These are phyloP conservation scores for Secale cereale DNA, from an alignment of 176 grass and related monocot species.

Conservation along the genomic window DNA sequence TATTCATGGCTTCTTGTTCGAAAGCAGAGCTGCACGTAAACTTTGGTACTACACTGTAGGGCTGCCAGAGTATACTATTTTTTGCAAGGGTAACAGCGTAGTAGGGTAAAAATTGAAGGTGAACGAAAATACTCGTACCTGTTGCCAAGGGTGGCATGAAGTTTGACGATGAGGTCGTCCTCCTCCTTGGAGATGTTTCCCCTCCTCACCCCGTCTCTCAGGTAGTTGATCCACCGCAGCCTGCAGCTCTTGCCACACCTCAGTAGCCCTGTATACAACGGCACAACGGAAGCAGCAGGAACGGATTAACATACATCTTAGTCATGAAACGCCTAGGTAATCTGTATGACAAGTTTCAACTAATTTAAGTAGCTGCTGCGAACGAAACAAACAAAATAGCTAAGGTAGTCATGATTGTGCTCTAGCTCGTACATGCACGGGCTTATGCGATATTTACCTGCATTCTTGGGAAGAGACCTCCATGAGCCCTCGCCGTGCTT, in stretches of 20 bases:
- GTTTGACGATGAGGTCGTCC: constrained; percentile 74
- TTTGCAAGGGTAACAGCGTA: not conserved
- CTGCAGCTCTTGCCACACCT: constrained; percentile 81
- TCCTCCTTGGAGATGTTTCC: constrained; percentile 80
- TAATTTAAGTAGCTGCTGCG: not conserved
- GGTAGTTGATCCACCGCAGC: constrained; percentile 79
- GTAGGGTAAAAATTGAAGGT: not conserved
- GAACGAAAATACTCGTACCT: no score
- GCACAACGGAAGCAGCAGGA: not conserved
- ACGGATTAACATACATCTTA: not conserved
- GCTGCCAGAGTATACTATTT: no score
- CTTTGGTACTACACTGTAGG: no score
- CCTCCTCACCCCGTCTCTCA: constrained; percentile 67
- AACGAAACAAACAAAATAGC: not conserved
- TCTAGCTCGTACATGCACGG: not conserved
- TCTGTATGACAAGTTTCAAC: not conserved
- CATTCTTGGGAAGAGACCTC: constrained; percentile 93
- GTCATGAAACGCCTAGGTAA: not conserved
- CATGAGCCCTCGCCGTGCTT: constrained; percentile 80
- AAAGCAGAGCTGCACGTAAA: no score
- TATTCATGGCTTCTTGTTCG: not conserved
- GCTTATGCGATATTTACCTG: constrained; percentile 36
- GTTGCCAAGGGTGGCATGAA: constrained; percentile 81
- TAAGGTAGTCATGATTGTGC: not conserved
- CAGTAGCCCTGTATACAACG: constrained; percentile 40